Conservation (phyloP, 352 stramenopile genomes). For the Phytophthora europaea region DNA sequence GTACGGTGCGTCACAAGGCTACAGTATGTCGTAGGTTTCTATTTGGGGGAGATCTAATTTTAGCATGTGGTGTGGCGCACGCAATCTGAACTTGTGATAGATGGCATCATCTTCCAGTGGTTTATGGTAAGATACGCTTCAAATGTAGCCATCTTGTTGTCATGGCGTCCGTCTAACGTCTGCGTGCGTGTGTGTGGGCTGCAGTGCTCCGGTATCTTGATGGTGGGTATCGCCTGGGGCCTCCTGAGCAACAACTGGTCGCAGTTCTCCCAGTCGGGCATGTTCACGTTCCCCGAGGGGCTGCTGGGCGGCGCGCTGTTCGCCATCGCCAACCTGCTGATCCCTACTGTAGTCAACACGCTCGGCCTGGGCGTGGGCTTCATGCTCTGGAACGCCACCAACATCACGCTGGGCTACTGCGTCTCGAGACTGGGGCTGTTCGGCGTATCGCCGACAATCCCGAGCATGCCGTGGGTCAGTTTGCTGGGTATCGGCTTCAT, state of each 20-base stretch:
- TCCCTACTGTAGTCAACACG: slow-evolving; percentile 88
- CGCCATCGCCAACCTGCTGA: slow-evolving; percentile 84
- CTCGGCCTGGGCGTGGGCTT: slow-evolving; percentile 84
- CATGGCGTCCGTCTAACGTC: neutral
- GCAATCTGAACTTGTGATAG: slow-evolving; percentile 41
- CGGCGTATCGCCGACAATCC: slow-evolving; percentile 71
- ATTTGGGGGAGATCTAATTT: slow-evolving; percentile 9
- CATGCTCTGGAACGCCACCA: slow-evolving; percentile 90
- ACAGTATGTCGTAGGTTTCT: neutral
- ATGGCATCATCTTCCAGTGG: slow-evolving; percentile 92
- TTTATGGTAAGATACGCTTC: slow-evolving; percentile 69
- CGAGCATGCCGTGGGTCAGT: slow-evolving; percentile 62
- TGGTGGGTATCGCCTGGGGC: slow-evolving; percentile 81
- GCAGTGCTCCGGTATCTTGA: slow-evolving; percentile 87
- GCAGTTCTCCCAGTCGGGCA: slow-evolving; percentile 74
- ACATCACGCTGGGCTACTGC: slow-evolving; percentile 85
- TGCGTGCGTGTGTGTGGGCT: slow-evolving; percentile 7
- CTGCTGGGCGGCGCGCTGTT: slow-evolving; percentile 83
- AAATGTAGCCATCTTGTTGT: slow-evolving; percentile 16
- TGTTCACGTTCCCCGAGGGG: slow-evolving; percentile 84
- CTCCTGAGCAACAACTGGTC: slow-evolving; percentile 86
- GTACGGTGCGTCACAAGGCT: slow-evolving; percentile 57
- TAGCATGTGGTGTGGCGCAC: slow-evolving; percentile 16
- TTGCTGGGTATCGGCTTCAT: slow-evolving; percentile 81
- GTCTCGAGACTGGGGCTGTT: slow-evolving; percentile 82